These are phyloP conservation scores for Aspergillus sojae DNA, from an alignment of 2,329 filamentous ascomycete species.

Conservation along the genomic window DNA sequence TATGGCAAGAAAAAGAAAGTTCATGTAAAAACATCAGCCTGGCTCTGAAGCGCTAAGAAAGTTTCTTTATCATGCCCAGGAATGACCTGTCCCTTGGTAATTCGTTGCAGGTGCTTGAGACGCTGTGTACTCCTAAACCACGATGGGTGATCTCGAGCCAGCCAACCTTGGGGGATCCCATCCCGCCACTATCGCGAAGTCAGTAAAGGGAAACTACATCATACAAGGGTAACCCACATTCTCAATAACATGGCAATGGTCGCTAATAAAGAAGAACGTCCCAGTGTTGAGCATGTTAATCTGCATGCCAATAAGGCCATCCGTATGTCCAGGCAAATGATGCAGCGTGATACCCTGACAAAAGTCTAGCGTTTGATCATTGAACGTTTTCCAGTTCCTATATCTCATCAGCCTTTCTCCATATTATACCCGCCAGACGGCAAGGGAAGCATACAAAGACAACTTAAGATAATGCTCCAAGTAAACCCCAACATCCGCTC, in stretches of 20 bases:
- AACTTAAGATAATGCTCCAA: conserved; percentile 13
- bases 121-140: conserved; percentile 20
- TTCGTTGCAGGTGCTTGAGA: conserved; percentile 12
- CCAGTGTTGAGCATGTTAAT: conserved; percentile 15
- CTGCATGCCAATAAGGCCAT: conserved; percentile 16
- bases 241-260: conserved; percentile 18
- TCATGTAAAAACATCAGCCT: conserved; percentile 11
- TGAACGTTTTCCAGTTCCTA: conserved; percentile 18
- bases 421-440: no score
- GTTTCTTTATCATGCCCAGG: conserved; percentile 16
- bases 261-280: conserved; percentile 17
- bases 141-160: conserved; percentile 16
- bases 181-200: conserved; percentile 12
- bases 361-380: conserved; percentile 15
- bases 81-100: conserved; percentile 14
- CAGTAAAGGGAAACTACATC: not conserved
- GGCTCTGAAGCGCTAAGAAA: conserved; percentile 8
- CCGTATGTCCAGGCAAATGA: conserved; percentile 14
- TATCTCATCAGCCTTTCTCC: not conserved
- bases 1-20: no score
- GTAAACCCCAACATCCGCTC: conserved; percentile 15
- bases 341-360: conserved; percentile 18
- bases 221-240: conserved; percentile 5
- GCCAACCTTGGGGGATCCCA: conserved; percentile 17
- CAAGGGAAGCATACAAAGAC: conserved; percentile 6